Conservation (phyloP, 345 rosid species). For the Pseudoturritis turrita region DNA sequence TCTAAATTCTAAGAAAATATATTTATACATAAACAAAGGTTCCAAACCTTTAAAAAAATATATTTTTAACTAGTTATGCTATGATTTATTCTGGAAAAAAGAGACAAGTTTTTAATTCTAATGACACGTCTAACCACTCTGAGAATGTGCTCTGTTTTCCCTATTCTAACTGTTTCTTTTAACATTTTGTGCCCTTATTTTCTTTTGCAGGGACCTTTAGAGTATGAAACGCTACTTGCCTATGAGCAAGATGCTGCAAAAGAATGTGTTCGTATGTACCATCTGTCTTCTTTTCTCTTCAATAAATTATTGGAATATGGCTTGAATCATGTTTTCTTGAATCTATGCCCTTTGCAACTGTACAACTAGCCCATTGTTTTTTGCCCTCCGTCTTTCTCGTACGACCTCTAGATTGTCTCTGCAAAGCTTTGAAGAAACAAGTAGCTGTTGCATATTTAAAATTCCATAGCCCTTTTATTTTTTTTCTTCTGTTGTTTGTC, state of each 20-base stretch:
- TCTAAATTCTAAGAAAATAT: too few relatives aligned
- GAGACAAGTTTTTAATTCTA: not conserved
- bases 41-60: too few relatives aligned
- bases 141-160: not conserved
- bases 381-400: not conserved
- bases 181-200: not conserved
- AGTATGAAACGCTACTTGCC: slow-evolving; percentile 44
- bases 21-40: too few relatives aligned
- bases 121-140: not conserved
- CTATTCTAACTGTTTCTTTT: not conserved
- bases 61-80: too few relatives aligned
- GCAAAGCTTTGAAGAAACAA: slow-evolving; percentile 7
- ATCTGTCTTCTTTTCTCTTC: slow-evolving; percentile 7
- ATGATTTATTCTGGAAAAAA: too few relatives aligned
- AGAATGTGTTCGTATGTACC: slow-evolving; percentile 52
- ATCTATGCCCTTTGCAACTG: not conserved
- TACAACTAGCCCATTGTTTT: not conserved
- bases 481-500: not conserved
- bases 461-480: not conserved
- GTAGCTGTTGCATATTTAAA: not conserved
- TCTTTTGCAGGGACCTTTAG: slow-evolving; percentile 36
- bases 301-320: not conserved
- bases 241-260: slow-evolving; percentile 50
- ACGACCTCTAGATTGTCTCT: not conserved
- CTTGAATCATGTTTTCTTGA: slow-evolving; percentile 7